phyloP scores from a whole-genome alignment of 78 protist genomes.

The Anaeramoeba flamelloides region DNA sequence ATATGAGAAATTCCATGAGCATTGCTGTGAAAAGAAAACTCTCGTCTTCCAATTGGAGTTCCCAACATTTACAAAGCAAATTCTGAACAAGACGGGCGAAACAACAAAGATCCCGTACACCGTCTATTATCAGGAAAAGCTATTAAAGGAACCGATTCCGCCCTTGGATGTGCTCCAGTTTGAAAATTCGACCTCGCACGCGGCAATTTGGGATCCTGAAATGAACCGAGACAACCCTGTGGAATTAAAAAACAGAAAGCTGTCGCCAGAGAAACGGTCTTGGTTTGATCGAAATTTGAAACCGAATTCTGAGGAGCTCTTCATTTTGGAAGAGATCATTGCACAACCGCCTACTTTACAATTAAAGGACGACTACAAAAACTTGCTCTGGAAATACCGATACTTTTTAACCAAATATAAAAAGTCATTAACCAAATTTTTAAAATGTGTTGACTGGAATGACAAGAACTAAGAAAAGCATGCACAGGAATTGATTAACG shows the following conservation, averaged over 20 bases:
- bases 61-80: no score
- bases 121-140: not conserved
- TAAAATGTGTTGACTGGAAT: constrained; percentile 72
- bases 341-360: not conserved
- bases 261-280: constrained; percentile 21
- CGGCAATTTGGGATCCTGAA: constrained; percentile 1
- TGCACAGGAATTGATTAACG: constrained; percentile 16
- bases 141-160: not conserved
- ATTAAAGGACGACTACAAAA: constrained; percentile 14
- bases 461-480: constrained; percentile 40
- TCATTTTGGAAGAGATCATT: not conserved
- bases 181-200: not conserved
- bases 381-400: constrained; percentile 49
- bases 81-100: no score
- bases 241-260: constrained; percentile 16
- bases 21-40: no score
- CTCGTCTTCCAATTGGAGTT: no score
- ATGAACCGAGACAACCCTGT: not conserved
- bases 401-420: constrained; percentile 46
- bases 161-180: not conserved
- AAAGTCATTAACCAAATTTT: constrained; percentile 60
- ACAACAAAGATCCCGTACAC: no score
- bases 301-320: constrained; percentile 20
- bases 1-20: no score
- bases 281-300: constrained; percentile 13